A percentile compares a stretch with the other conserved stretches of the same genome.
These are phyloP conservation scores for Ceratobasidium sp. DNA, from an alignment of 1,284 basidiomycete species.

Conservation along the genomic window DNA sequence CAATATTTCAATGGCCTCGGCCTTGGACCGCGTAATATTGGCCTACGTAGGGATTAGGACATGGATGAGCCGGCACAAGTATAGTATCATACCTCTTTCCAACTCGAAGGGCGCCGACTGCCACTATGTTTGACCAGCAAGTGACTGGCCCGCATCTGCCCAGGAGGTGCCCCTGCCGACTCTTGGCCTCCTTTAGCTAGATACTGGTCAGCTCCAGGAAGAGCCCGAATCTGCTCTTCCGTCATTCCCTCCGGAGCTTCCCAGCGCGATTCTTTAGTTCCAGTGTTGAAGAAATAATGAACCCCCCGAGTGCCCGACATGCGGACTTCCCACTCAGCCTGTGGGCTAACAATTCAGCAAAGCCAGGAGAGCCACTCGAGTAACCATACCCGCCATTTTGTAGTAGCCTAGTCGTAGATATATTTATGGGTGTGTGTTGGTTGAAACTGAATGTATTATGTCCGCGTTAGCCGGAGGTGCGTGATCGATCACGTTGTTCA, in stretches of 20 bases:
- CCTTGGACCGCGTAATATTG: conserved; percentile 89
- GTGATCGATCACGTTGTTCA: background rate
- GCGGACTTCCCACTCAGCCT: conserved; percentile 77
- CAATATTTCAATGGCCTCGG: conserved; percentile 87
- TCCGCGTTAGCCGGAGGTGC: background rate
- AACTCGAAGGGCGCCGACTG: conserved; percentile 89
- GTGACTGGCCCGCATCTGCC: conserved; percentile 92
- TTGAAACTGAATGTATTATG: conserved; percentile 8
- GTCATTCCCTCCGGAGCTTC: conserved; percentile 78
- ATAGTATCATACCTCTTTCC: conserved; percentile 82
- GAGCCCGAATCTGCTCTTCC: conserved; percentile 68
- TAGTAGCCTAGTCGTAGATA: background rate
- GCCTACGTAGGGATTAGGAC: conserved; percentile 60
- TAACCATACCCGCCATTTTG: background rate
- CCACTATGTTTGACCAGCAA: conserved; percentile 92
- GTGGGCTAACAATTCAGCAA: background rate
- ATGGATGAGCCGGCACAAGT: conserved; percentile 49
- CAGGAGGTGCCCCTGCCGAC: conserved; percentile 54
- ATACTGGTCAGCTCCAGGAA: conserved; percentile 77
- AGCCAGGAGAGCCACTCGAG: background rate
- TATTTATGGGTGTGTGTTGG: conserved; percentile 1
- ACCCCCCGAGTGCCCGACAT: conserved; percentile 82
- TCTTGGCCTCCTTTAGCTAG: conserved; percentile 57
- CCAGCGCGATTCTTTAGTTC: conserved; percentile 84
- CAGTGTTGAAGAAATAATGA: conserved; percentile 90